These are phyloP conservation scores for Citrus reticulata DNA, from an alignment of 345 rosid genomes.

Conservation along the genomic window DNA sequence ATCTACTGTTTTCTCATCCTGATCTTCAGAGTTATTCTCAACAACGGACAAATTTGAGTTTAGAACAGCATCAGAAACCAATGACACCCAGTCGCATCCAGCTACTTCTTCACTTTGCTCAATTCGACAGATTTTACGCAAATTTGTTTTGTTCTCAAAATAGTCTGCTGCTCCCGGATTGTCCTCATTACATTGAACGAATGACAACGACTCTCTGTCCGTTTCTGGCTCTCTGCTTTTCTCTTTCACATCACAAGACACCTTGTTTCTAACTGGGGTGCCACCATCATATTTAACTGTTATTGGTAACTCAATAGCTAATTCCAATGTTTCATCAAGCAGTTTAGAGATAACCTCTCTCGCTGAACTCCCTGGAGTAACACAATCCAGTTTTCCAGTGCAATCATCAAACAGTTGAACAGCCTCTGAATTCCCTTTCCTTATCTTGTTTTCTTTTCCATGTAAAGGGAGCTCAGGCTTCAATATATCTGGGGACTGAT, in stretches of 20 bases:
- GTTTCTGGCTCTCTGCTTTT: slow-evolving; percentile 12
- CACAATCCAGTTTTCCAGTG: slow-evolving; percentile 20
- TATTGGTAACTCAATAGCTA: slow-evolving; percentile 34
- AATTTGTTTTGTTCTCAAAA: slow-evolving; percentile 32
- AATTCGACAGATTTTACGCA: slow-evolving; percentile 32
- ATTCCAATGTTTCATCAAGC: slow-evolving; percentile 22
- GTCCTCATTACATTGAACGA: slow-evolving; percentile 9
- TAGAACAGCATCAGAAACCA: slow-evolving; percentile 34
- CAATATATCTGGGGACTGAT: slow-evolving; percentile 27
- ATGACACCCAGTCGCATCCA: slow-evolving; percentile 28
- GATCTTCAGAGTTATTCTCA: slow-evolving; percentile 22
- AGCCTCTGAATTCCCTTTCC: slow-evolving; percentile 22
- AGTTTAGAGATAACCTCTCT: slow-evolving; percentile 20
- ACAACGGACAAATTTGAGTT: slow-evolving; percentile 20
- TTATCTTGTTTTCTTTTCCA: slow-evolving; percentile 20
- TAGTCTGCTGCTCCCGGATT: slow-evolving; percentile 13
- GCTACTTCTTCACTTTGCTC: slow-evolving; percentile 25
- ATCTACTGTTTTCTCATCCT: slow-evolving; percentile 23
- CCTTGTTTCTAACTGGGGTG: slow-evolving; percentile 13
- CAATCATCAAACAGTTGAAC: slow-evolving; percentile 14
- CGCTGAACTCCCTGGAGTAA: slow-evolving; percentile 14
- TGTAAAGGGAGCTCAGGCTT: slow-evolving; percentile 20
- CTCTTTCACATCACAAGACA: slow-evolving; percentile 22
- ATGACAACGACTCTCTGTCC: slow-evolving; percentile 1
- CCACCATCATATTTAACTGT: background rate